Evolutionary conservation across 805 yeast genomes (phyloP), one percentile per base, ranked within the genome.

Genomic region (Candida sanyiensis): DNA sequence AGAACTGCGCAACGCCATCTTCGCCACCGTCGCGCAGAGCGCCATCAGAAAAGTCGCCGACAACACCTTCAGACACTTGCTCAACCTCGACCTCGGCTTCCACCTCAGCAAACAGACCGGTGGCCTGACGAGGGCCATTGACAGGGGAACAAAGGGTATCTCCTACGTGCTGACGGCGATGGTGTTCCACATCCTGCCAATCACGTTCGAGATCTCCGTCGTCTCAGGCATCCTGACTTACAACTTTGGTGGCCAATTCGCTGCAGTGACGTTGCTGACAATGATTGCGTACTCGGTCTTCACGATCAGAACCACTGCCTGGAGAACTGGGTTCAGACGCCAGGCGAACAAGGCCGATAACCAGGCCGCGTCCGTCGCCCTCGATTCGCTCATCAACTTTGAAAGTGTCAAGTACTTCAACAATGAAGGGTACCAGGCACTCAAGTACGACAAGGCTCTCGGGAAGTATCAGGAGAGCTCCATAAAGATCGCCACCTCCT

Each of bases 121-220:
- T 48, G 97, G 96, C 0, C 63, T 93, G 24, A 90, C 97, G 0
- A 70, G 98, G 45, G 97, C 97, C 2, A 93, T 93, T 53, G 98
- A 93, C 54, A 70, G 98, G 47, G 98, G 98, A 59, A 90, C 97
- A 1, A 90, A 93, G 52, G 98, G 98, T 66, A 90, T 93, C 38
- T 81, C 94, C 10, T 89, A 84, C 51, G 97, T 93, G 5, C 66
- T 93, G 33, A 78, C 85, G 26, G 96, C 97, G 3, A 85, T 90
- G 95, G 96, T 93, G n/a, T 90, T 93, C 67, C 97, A 93, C 58
- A 89, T 93, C 26, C 67, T 90, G 24, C 98, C 98, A 7, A 83
- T 90, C 28, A 72, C 94, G 3, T 83, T 93, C 57, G 98, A 93
- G 59, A 93, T 93, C 38, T 73, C 84, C 3, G 81, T 93, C 39